Evolutionary conservation across 768 basidiomycete species (phyloP).

Genomic region (Cystofilobasidium ferigula): DNA sequence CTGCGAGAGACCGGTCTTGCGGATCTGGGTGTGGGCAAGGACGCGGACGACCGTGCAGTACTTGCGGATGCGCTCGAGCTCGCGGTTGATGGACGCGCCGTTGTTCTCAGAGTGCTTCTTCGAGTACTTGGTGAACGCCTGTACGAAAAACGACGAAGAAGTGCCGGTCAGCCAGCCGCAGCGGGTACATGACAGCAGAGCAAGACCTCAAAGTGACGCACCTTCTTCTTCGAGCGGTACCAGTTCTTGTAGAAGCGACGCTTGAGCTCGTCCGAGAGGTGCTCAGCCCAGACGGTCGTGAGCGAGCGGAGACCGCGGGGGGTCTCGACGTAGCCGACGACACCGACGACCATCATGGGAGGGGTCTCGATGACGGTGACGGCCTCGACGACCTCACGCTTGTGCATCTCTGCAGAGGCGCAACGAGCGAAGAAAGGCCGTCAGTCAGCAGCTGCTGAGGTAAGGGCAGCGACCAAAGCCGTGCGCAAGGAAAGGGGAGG

Average conservation of each 20-base stretch:
- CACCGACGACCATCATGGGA: conserved; percentile 90
- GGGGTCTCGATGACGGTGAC: conserved; percentile 94
- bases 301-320: conserved; percentile 97
- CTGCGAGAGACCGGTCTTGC: conserved; percentile 93
- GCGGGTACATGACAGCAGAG: background rate
- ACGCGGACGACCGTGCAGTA: conserved; percentile 99
- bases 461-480: conserved; percentile 37
- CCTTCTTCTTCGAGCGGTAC: conserved; percentile 99
- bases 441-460: background rate
- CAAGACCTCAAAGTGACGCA: background rate
- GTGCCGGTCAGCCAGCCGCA: background rate
- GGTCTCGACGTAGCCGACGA: conserved; percentile 98
- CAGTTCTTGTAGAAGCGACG: conserved; percentile 99
- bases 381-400: conserved; percentile 97
- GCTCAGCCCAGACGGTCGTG: conserved; percentile 93
- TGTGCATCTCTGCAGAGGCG: conserved; percentile 81
- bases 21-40: conserved; percentile 96
- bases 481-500: background rate
- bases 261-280: conserved; percentile 94
- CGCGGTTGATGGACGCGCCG: conserved; percentile 81
- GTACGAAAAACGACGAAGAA: background rate
- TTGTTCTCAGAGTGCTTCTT: conserved; percentile 96
- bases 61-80: conserved; percentile 98
- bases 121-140: conserved; percentile 96
- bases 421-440: background rate